Evolutionary conservation across 2,329 filamentous ascomycete species (phyloP), one percentile per base, ranked within the genome.

Genomic region (Blumeria graminis): DNA sequence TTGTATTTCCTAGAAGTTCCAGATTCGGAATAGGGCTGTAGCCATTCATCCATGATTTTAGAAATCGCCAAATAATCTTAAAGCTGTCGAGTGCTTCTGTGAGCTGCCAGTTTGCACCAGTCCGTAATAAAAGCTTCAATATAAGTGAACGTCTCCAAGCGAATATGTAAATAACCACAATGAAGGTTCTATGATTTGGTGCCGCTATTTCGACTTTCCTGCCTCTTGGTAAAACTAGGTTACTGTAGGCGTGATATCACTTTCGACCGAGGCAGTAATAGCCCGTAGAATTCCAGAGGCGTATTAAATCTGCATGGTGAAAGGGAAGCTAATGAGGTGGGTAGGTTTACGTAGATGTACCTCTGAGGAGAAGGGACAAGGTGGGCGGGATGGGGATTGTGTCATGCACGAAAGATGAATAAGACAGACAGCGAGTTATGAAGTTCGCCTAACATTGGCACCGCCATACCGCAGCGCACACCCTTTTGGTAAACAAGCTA

Each of bases 1-100:
- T 78, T 80, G 68, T 80, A 82, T 71, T 81, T 77, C 70, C 77
- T 75, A 65, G 80, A 74, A 67, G 76, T 75, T 66, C 74, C 75
- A 67, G 80, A 72, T 69, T 84, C 81, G 68, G 76, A 71, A 70
- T 85, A 86, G 61, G 75, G 69, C 55, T 61, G 59, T 71, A 81
- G 78, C 81, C 80, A 84, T 72, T 82, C 71, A 71, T 77, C 75
- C 76, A 78, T 76, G 64, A 63, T 66, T 22, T 16, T 16, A 18
- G 14, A 14, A 14, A 38, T 8, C n/a, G 28, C 22, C 22, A 28
- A 28, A 28, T 1, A 28, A 28, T 35, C 18, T 9, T 11, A 22
- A 36, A 36, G 32, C 16, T 38, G n/a, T 22, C 43, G n/a, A 16
- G 13, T 52, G 9, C 18, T 39, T 32, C 18, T 33, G 41, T 9